Evolutionary conservation across 1,139 yeast species (phyloP).

Genomic region (Taphrina confusa): DNA sequence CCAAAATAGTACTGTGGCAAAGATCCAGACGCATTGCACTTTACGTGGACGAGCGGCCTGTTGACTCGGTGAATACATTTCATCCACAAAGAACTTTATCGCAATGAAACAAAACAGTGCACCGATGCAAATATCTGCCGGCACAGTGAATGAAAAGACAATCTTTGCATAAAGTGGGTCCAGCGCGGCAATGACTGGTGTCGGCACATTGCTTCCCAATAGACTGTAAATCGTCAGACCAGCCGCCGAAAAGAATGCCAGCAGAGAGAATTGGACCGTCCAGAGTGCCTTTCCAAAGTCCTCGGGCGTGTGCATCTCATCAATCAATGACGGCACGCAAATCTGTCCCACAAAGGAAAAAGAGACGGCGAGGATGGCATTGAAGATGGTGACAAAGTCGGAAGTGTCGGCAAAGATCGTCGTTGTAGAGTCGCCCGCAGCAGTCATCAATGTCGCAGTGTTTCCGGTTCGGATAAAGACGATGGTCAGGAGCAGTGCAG

Average conservation of each 20-base stretch:
- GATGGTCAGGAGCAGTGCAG: background rate
- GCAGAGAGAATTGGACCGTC: slow-evolving; percentile 6
- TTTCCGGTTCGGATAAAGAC: background rate
- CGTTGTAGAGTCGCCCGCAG: background rate
- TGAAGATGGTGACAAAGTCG: slow-evolving; percentile 13
- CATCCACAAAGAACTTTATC: background rate
- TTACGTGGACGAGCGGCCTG: background rate
- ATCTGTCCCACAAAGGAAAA: slow-evolving; percentile 11
- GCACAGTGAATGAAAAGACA: background rate
- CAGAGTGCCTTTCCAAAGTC: slow-evolving; percentile 11
- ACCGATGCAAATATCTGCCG: slow-evolving; percentile 9
- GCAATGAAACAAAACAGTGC: slow-evolving; percentile 12
- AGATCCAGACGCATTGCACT: background rate
- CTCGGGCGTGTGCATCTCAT: background rate
- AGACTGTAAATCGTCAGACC: background rate
- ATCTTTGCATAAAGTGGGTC: background rate
- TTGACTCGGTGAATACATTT: background rate
- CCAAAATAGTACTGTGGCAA: background rate
- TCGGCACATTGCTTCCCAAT: background rate
- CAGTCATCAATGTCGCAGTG: background rate
- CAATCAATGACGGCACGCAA: slow-evolving; percentile 6
- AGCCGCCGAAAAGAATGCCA: background rate
- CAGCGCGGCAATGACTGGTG: slow-evolving; percentile 1
- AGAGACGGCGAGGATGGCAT: background rate
- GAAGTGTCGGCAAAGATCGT: background rate